Evolutionary conservation across 208 protist genomes (phyloP).

Genomic region (Herpetomonas muscarum): DNA sequence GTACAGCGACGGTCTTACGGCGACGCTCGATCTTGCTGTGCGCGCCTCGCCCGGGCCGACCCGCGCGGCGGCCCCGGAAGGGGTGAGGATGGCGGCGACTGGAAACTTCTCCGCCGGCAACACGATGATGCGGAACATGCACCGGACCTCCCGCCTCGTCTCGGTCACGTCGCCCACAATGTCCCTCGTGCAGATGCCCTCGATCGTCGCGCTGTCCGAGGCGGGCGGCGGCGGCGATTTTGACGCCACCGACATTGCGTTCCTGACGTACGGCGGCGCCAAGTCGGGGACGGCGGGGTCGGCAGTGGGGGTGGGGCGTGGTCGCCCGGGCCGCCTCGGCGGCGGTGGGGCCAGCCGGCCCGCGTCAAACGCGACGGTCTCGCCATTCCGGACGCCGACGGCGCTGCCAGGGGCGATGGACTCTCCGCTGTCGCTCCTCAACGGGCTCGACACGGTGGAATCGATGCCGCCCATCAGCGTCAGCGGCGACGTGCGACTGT

Average conservation of each 20-base stretch:
- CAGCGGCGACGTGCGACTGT: constrained; percentile 16
- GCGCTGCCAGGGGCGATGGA: not conserved
- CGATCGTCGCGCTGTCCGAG: no score
- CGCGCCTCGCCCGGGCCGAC: not conserved
- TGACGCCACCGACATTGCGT: no score
- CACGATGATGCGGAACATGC: no score
- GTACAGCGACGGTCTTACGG: constrained; percentile 70
- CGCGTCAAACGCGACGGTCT: not conserved
- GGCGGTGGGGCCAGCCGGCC: no score
- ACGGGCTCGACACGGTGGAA: not conserved
- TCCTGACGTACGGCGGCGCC: no score
- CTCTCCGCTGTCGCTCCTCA: not conserved
- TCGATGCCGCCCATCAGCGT: constrained; percentile 9
- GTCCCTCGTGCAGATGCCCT: not conserved
- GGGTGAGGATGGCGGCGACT: no score
- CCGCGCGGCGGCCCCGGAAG: constrained; percentile 7
- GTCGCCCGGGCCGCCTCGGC: no score
- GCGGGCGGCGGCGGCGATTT: no score
- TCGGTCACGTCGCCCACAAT: not conserved
- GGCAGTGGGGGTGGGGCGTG: no score
- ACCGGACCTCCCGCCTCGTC: no score
- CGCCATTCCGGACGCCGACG: not conserved
- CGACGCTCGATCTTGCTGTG: constrained; percentile 38
- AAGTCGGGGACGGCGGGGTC: no score
- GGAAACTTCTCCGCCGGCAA: no score